Percentiles rank a stretch among this genome's conserved stretches.
phyloP scores from a whole-genome alignment of 2,329 filamentous ascomycete species.

The Paracoccidioides lutzii region DNA sequence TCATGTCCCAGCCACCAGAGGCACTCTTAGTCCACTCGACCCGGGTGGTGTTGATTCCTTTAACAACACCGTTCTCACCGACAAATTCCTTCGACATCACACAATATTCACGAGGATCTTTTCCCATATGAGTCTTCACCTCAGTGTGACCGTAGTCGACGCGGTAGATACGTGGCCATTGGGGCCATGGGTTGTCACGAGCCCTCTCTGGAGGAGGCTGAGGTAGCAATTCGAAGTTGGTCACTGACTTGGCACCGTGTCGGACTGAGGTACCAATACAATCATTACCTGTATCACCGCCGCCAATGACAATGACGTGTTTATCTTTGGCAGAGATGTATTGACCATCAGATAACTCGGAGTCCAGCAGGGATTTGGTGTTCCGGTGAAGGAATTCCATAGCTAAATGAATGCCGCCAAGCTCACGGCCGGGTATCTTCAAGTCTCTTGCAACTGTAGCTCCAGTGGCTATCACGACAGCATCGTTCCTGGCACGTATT shows the following conservation, averaged over 20 bases:
- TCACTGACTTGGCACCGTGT: constrained; percentile 87
- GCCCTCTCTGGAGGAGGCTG: constrained; percentile 85
- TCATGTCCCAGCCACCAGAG: constrained; percentile 94
- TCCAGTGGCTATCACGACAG: constrained; percentile 82
- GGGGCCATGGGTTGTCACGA: constrained; percentile 92
- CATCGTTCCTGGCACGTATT: constrained; percentile 61
- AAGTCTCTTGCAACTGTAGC: constrained; percentile 88
- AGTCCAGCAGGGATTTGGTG: constrained; percentile 94
- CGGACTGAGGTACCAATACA: constrained; percentile 95
- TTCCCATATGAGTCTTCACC: constrained; percentile 90
- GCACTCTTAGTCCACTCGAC: constrained; percentile 92
- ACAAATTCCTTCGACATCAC: constrained; percentile 98
- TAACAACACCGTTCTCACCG: constrained; percentile 74
- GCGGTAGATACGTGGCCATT: constrained; percentile 95
- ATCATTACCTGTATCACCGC: constrained; percentile 95
- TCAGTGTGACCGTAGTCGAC: constrained; percentile 97
- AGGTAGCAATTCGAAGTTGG: constrained; percentile 91
- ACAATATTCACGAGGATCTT: constrained; percentile 92
- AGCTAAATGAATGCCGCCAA: constrained; percentile 85
- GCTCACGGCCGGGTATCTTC: constrained; percentile 74
- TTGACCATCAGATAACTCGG: constrained; percentile 63
- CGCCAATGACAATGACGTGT: constrained; percentile 90
- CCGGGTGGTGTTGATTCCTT: constrained; percentile 89
- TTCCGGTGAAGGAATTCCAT: constrained; percentile 98
- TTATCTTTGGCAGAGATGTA: constrained; percentile 96